Evolutionary conservation across 179 eudicot species (phyloP).

Genomic region (Spinacia oleracea): DNA sequence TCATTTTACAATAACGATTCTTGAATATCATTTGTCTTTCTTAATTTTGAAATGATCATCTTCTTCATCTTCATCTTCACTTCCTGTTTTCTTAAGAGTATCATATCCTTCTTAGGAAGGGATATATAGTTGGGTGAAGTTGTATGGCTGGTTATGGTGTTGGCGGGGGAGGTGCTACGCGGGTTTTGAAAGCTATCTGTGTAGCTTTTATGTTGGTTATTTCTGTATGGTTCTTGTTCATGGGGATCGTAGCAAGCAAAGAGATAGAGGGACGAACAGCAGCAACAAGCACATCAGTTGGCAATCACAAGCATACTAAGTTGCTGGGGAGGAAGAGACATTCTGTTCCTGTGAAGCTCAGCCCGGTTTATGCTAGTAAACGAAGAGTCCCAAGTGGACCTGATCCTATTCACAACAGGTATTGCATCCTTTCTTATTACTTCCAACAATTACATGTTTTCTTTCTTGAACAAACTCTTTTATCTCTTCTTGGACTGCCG

Average conservation of each 20-base stretch:
- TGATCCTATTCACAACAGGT: slow-evolving; percentile 96
- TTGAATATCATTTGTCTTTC: slow-evolving; percentile 15
- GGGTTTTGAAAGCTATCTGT: slow-evolving; percentile 36
- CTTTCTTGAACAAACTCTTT: background rate
- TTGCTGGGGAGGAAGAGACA: slow-evolving; percentile 28
- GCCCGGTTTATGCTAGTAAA: slow-evolving; percentile 57
- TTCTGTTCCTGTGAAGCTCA: slow-evolving; percentile 23
- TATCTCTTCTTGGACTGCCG: background rate
- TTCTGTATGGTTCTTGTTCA: slow-evolving; percentile 43
- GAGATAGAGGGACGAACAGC: slow-evolving; percentile 16
- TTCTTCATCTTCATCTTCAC: slow-evolving; percentile 23
- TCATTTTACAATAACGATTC: background rate
- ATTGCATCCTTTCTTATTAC: background rate
- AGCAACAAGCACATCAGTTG: slow-evolving; percentile 18
- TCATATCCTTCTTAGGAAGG: slow-evolving; percentile 30
- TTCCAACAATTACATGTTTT: background rate
- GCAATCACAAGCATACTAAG: slow-evolving; percentile 34
- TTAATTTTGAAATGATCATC: slow-evolving; percentile 36
- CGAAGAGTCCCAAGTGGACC: slow-evolving; percentile 87
- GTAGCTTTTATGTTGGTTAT: slow-evolving; percentile 43
- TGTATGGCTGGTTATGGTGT: slow-evolving; percentile 41
- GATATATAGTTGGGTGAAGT: slow-evolving; percentile 29
- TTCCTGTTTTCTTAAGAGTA: slow-evolving; percentile 23
- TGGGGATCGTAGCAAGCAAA: slow-evolving; percentile 33
- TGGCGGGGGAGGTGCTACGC: slow-evolving; percentile 20